Conservation (phyloP, 2,329 filamentous ascomycete genomes). For the Pseudogymnoascus sp. region DNA sequence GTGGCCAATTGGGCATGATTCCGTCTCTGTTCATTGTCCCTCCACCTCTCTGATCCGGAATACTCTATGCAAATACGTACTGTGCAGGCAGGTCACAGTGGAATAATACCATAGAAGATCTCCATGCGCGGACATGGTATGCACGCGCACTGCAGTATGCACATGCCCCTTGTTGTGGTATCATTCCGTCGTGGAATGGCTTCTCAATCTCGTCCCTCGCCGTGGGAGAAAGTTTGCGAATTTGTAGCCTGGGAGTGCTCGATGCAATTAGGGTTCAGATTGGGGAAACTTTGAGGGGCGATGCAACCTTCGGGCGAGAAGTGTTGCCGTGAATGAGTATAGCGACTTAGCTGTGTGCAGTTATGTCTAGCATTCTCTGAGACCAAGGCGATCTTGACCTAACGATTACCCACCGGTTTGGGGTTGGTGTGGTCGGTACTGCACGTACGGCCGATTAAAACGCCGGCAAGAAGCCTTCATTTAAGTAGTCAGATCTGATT, state of each 20-base stretch:
- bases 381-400: neutral
- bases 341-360: neutral
- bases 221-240: too few relatives aligned
- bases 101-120: neutral
- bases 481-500: neutral
- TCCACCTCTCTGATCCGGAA: neutral
- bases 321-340: neutral
- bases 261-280: neutral
- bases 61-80: neutral
- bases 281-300: neutral
- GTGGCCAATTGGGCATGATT: neutral
- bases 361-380: neutral
- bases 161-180: neutral
- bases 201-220: neutral
- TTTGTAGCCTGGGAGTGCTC: neutral
- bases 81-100: neutral
- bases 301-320: neutral
- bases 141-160: neutral
- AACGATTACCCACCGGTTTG: neutral
- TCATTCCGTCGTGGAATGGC: neutral
- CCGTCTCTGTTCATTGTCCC: neutral
- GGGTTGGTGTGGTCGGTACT: neutral
- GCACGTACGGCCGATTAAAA: neutral
- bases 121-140: neutral
- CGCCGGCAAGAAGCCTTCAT: neutral